Base-by-base conservation (phyloP, 306 rosid species). In the Gastrolobium bilobum region DNA sequence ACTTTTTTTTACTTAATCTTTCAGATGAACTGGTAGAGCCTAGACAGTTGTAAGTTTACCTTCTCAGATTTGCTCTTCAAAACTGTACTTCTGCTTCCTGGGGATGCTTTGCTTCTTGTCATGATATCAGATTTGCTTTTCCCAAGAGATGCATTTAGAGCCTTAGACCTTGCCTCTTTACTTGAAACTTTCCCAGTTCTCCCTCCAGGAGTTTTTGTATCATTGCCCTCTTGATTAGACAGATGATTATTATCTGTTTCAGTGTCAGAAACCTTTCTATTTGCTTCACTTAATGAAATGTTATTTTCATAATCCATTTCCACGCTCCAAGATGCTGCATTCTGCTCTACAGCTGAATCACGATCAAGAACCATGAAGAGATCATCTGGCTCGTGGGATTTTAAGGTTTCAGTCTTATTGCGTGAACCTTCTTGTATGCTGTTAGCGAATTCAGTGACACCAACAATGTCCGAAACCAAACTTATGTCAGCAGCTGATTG, bases 361-460 rank as follows among this genome's bases (percentile, higher is more conserved):
- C 99, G 97, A 14, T 91, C 99, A 71, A 96, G 98, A 89, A 91
- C 75, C 97, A 96, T 93, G 88, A 79, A 90, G 80, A 95, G 96
- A 86, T 95, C 99, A 71, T 93, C 94, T 1, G 99, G 98, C 79
- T 93, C 98, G 33, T 80, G 89, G 42, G 83, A 58, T 48, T 59
- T 76, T 30, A 64, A 67, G 13, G 76, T 63, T 75, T 80, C 92
- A 79, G 86, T 81, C 86, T 84, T 86, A 29, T 80, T 86, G 33
- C 60, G 74, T 29, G 86, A 81, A 77, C 44, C 60, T 69, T 84
- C 94, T 44, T 76, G 84, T 70, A 20, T 77, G 34, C 82, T 81
- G 68, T 81, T 86, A 47, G 72, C 82, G 77, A 84, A 77, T 81
- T 86, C 92, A 77, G 89, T 46, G 54, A 83, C 86, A 68, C 90